A percentile compares a stretch with the other conserved stretches of the same genome.
Conservation (phyloP, 495 filamentous ascomycete genomes). For the Xylaria longipes region DNA sequence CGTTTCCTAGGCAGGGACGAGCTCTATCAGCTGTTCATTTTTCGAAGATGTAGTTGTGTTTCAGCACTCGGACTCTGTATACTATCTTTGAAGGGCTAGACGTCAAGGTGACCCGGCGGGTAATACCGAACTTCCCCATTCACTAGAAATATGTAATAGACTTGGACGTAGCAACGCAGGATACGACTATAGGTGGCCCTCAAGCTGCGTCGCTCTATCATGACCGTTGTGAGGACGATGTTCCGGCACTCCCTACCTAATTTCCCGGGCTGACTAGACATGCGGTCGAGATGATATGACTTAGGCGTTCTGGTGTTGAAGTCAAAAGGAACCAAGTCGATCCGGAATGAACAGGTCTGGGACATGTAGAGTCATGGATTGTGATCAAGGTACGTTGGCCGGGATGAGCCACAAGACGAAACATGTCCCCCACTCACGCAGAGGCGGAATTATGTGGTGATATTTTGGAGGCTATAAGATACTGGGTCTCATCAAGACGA, state of each 20-base stretch:
- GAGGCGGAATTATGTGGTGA: background rate
- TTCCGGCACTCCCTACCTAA: background rate
- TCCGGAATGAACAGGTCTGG: constrained; percentile 39
- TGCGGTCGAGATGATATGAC: background rate
- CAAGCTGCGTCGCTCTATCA: background rate
- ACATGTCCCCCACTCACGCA: constrained; percentile 9
- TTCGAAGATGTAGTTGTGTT: background rate
- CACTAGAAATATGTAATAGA: background rate
- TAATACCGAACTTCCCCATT: background rate
- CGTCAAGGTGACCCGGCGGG: background rate
- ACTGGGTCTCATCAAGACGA: background rate
- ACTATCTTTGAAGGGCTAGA: background rate
- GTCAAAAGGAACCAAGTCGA: constrained; percentile 34
- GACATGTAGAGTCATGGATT: constrained; percentile 3
- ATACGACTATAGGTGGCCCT: background rate
- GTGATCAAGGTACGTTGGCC: background rate
- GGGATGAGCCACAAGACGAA: constrained; percentile 6
- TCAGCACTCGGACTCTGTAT: background rate
- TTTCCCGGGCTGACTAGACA: background rate
- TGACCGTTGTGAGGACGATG: background rate
- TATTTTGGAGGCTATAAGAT: background rate
- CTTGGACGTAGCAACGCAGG: background rate
- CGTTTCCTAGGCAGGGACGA: background rate
- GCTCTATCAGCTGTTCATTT: background rate
- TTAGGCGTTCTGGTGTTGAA: background rate